These are phyloP conservation scores for Lolium rigidum DNA, from an alignment of 176 grass and related monocot genomes.

Conservation along the genomic window DNA sequence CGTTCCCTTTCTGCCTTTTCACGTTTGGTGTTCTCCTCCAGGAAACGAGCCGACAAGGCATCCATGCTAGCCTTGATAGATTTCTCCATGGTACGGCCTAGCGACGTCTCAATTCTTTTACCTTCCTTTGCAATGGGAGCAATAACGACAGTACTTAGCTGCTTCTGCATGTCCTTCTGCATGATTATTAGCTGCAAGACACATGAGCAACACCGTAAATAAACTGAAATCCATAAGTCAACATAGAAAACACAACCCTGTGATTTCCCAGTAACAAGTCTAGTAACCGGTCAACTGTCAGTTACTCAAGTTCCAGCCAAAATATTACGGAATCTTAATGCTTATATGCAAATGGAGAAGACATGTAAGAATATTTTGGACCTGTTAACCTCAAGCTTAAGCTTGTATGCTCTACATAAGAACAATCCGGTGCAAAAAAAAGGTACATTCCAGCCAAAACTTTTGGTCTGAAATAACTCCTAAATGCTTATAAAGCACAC, in stretches of 20 bases:
- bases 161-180: conserved; percentile 94
- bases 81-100: conserved; percentile 89
- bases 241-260: conserved; percentile 9
- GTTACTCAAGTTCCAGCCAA: neutral
- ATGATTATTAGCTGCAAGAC: conserved; percentile 72
- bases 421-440: neutral
- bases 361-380: neutral
- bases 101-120: conserved; percentile 76
- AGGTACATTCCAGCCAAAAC: neutral
- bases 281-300: neutral
- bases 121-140: conserved; percentile 83
- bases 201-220: conserved; percentile 20
- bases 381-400: neutral
- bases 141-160: conserved; percentile 63
- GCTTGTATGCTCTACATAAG: neutral
- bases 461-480: neutral
- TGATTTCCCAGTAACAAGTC: conserved; percentile 20
- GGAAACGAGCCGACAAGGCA: conserved; percentile 75
- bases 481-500: neutral
- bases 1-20: conserved; percentile 86
- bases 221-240: conserved; percentile 17
- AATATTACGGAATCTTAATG: neutral
- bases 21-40: conserved; percentile 76
- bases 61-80: conserved; percentile 78
- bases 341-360: neutral